Conservation (phyloP, 768 basidiomycete genomes). For the Agrocybe chaxingu region DNA sequence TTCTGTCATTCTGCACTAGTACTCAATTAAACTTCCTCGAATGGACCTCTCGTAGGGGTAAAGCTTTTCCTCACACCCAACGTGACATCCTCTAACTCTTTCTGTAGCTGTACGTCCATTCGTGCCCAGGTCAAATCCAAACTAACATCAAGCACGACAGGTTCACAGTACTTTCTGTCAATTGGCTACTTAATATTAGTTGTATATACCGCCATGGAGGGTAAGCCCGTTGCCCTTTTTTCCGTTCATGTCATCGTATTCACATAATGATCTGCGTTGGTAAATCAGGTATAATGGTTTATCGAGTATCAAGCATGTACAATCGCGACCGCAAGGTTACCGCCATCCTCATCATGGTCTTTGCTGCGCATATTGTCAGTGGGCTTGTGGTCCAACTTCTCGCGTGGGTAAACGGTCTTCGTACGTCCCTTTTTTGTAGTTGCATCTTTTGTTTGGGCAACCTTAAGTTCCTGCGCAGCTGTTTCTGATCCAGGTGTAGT, state of each 20-base stretch:
- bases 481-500: conserved; percentile 4
- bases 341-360: neutral
- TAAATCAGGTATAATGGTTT: conserved; percentile 13
- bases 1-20: too few species aligned
- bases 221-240: neutral
- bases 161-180: too few species aligned
- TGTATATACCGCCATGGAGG: neutral
- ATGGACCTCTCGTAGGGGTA: too few species aligned
- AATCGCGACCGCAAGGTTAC: conserved; percentile 4
- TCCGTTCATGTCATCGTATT: neutral
- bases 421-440: neutral
- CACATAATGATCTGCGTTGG: too few species aligned
- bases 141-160: too few species aligned
- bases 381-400: conserved; percentile 1
- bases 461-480: neutral
- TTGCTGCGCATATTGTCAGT: conserved; percentile 1
- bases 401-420: neutral
- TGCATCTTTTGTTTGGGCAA: too few species aligned
- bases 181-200: too few species aligned
- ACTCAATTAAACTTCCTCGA: too few species aligned
- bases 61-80: too few species aligned
- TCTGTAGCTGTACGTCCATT: too few species aligned
- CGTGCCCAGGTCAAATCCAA: too few species aligned
- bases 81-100: too few species aligned
- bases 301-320: conserved; percentile 16